Base-by-base conservation (phyloP, 257 asterid species). In the Solanum neorickii region DNA sequence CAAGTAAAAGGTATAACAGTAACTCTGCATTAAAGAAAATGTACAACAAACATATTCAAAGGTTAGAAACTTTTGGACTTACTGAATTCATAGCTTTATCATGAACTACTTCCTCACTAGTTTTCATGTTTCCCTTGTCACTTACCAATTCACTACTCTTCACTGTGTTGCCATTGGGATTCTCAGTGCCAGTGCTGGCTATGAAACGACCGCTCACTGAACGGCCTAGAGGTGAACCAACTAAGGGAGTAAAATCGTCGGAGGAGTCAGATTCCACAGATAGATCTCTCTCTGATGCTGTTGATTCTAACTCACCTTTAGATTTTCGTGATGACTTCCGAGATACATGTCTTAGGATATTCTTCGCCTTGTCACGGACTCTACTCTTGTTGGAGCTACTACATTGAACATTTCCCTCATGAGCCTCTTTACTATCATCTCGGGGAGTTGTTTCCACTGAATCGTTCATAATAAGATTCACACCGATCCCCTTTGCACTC, bases 391-490 rank as follows among this genome's bases (percentile, higher is more conserved):
- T 82, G 85, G 69, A 0, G 31, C 93, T 75, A 75, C 82, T 75
- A 82, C 44, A 66, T 5, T 69, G 85, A 44, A 3, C 66, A 59
- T 59, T 0, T 59, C 66, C 66, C 66, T 59, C 66, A 59, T 3
- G 25, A 59, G 66, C 66, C 25, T 59, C 25, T 59, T 59, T 59
- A 59, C 74, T 90, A 37, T 91, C 93, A 35, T 87, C 84, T 85
- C 76, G 90, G 15, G 87, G 87, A 69, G 86, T 78, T 88, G 87
- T 90, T n/a, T 74, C 78, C 66, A 93, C 73, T 6, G 85, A 15
- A 69, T 92, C 98, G 14, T 93, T 96, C 83, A 88, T 84, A 31
- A 93, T 88, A 92, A 91, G 88, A 88, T 80, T 94, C 15, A 94
- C 96, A 10, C 98, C 93, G 62, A 86, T 91, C 65, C 59, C 91